These are phyloP conservation scores for Xylaria palmicola DNA, from an alignment of 495 filamentous ascomycete genomes.

Conservation along the genomic window DNA sequence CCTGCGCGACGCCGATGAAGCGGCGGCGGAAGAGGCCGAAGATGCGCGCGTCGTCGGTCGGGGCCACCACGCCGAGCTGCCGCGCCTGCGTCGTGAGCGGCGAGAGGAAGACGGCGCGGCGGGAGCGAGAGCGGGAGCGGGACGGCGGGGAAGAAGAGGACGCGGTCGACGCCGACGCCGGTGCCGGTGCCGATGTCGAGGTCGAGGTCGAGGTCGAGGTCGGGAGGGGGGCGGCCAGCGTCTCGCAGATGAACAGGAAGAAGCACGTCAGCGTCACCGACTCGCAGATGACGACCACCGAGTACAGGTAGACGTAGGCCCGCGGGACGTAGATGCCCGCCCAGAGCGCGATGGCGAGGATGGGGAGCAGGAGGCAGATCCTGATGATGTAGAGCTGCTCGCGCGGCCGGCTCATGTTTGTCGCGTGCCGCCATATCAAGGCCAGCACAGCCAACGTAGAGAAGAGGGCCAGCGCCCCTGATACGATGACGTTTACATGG, in stretches of 20 bases:
- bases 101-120: not conserved
- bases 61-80: not conserved
- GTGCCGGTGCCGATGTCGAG: not conserved
- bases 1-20: conserved; percentile 2
- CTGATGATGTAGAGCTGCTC: conserved; percentile 17
- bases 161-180: not conserved
- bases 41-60: not conserved
- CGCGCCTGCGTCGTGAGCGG: not conserved
- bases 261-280: conserved; percentile 9
- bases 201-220: too few relatives aligned
- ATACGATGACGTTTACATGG: conserved; percentile 13
- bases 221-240: conserved; percentile 2
- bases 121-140: not conserved
- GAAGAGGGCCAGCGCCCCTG: conserved; percentile 1
- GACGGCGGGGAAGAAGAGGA: not conserved
- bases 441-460: not conserved
- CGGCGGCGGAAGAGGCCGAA: not conserved
- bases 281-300: conserved; percentile 4
- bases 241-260: conserved; percentile 15
- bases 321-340: conserved; percentile 1
- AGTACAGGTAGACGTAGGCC: conserved; percentile 5
- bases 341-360: conserved; percentile 6
- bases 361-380: conserved; percentile 10
- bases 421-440: conserved; percentile 16
- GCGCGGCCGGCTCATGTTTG: conserved; percentile 13